Percentiles rank a stretch among this genome's conserved stretches.
These are phyloP conservation scores for Cordyceps cateniannulata DNA, from an alignment of 2,329 filamentous ascomycete species.

Conservation along the genomic window DNA sequence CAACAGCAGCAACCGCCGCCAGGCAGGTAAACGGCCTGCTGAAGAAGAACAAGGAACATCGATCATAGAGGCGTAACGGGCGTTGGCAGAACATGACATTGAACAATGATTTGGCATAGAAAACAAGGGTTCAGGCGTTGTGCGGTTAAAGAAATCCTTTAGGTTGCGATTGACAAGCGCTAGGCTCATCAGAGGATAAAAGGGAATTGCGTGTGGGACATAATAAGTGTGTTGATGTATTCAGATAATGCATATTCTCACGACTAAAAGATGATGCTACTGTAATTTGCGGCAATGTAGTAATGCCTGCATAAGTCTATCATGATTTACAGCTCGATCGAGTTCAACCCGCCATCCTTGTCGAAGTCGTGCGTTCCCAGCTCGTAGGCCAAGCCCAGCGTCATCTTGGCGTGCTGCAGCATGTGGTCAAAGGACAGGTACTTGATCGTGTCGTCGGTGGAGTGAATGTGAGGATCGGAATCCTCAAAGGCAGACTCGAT, in stretches of 20 bases:
- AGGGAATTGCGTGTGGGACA: neutral
- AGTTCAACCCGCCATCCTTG: neutral
- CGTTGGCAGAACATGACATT: neutral
- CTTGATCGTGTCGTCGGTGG: constrained; percentile 63
- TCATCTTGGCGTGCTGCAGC: constrained; percentile 83
- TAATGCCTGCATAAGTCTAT: neutral
- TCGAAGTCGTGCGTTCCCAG: constrained; percentile 69
- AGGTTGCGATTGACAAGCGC: neutral
- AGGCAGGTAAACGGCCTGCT: constrained; percentile 18
- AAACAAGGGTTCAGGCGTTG: neutral
- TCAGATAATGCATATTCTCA: neutral
- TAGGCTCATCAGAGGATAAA: neutral
- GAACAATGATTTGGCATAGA: neutral
- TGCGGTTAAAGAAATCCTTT: neutral
- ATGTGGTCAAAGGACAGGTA: constrained; percentile 81
- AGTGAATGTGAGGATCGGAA: constrained; percentile 63
- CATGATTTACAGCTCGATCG: neutral
- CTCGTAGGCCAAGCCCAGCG: constrained; percentile 76
- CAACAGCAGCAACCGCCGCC: constrained; percentile 17
- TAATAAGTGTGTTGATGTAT: neutral
- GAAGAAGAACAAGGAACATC: neutral
- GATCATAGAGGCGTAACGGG: neutral
- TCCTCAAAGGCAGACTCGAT: constrained; percentile 67
- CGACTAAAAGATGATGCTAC: neutral
- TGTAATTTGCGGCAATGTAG: neutral